A percentile compares a stretch with the other conserved stretches of the same genome.
phyloP scores from a whole-genome alignment of 78 protist species.

The Protostelium mycophagum region DNA sequence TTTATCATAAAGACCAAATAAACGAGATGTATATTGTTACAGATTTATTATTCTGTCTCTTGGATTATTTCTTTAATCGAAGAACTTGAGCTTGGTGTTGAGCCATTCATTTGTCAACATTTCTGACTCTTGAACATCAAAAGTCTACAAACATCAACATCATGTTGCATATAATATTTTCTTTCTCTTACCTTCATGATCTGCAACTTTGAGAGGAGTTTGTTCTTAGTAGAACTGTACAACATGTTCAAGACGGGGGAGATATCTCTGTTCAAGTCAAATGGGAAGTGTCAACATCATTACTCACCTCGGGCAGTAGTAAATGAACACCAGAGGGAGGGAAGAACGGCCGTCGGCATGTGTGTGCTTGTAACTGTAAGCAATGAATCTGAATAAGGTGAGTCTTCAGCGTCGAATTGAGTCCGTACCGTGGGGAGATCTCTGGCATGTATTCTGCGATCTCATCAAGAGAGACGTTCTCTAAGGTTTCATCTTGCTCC shows the following conservation, averaged over 20 bases:
- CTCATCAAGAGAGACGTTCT: background rate
- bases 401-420: background rate
- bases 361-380: constrained; percentile 29
- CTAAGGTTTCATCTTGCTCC: background rate
- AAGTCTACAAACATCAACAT: constrained; percentile 11
- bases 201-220: constrained; percentile 15
- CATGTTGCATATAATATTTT: background rate
- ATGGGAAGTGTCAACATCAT: no score
- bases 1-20: constrained; percentile 23
- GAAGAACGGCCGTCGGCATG: constrained; percentile 68
- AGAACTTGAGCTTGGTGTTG: constrained; percentile 50
- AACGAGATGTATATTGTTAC: background rate
- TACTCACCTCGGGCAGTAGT: constrained; percentile 63
- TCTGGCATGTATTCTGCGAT: background rate
- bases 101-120: constrained; percentile 62
- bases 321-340: constrained; percentile 63
- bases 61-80: constrained; percentile 33
- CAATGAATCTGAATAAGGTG: background rate
- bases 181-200: constrained; percentile 42
- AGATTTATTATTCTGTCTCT: no score
- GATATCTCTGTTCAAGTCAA: no score
- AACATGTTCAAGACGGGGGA: constrained; percentile 62
- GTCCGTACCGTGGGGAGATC: background rate
- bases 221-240: constrained; percentile 47
- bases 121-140: constrained; percentile 27